phyloP scores from a whole-genome alignment of 352 stramenopile species.

The Phytophthora constricta region DNA sequence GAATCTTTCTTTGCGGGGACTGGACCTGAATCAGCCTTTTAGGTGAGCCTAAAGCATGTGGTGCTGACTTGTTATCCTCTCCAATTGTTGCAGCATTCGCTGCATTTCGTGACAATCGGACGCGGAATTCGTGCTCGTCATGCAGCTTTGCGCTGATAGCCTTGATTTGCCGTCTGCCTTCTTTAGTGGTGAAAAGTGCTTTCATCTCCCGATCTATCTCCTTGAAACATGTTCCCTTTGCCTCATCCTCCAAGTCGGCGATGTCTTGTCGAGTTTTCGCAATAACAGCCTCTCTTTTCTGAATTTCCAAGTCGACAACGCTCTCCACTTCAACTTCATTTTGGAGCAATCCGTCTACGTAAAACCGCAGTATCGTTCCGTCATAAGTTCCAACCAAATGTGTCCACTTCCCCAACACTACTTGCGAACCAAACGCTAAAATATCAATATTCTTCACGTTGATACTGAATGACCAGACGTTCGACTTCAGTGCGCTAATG shows the following conservation, averaged over 20 bases:
- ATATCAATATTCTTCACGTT: constrained; percentile 86
- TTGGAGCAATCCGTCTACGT: constrained; percentile 76
- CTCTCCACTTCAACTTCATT: constrained; percentile 78
- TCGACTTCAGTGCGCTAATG: constrained; percentile 71
- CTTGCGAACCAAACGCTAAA: constrained; percentile 50
- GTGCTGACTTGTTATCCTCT: neutral
- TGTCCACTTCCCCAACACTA: constrained; percentile 80
- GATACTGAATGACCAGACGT: constrained; percentile 83
- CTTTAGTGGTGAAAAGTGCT: constrained; percentile 71
- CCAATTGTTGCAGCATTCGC: constrained; percentile 2
- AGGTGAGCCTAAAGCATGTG: neutral
- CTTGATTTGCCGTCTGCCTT: constrained; percentile 74
- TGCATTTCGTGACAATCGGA: constrained; percentile 62
- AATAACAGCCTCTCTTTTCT: constrained; percentile 68
- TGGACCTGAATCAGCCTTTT: constrained; percentile 8
- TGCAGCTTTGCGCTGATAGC: constrained; percentile 67
- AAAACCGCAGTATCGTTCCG: constrained; percentile 84
- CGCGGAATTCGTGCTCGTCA: constrained; percentile 86
- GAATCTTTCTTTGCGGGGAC: constrained; percentile 55
- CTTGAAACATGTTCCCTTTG: constrained; percentile 74
- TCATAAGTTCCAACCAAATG: constrained; percentile 91
- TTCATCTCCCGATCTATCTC: constrained; percentile 74
- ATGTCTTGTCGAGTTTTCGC: constrained; percentile 82
- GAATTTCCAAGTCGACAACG: constrained; percentile 73
- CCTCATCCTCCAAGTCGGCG: constrained; percentile 75